Evolutionary conservation across 208 protist species (phyloP).

Genomic region (Wallacemonas sp.): DNA sequence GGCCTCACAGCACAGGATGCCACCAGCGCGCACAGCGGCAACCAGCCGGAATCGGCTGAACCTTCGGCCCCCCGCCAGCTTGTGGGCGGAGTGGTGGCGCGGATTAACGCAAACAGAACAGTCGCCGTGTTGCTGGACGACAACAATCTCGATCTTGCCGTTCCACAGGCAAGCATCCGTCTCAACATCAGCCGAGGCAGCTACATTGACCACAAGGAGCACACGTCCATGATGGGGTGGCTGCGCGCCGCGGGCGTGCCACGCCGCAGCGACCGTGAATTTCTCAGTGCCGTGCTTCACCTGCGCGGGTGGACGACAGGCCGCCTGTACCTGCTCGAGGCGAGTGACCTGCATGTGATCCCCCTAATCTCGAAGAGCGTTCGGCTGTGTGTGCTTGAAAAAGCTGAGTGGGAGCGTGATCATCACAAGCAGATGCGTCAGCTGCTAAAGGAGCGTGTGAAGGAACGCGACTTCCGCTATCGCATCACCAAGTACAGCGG

Average conservation of each 20-base stretch:
- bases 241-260: conserved; percentile 67
- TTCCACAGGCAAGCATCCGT: conserved; percentile 61
- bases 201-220: conserved; percentile 38
- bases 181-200: conserved; percentile 57
- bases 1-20: conserved; percentile 1
- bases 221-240: conserved; percentile 71
- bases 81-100: conserved; percentile 67
- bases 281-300: conserved; percentile 67
- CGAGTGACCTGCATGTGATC: conserved; percentile 67
- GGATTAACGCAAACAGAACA: conserved; percentile 80
- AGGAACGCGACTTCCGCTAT: conserved; percentile 69
- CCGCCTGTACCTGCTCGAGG: conserved; percentile 77
- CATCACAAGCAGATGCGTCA: conserved; percentile 64
- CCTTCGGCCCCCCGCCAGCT: conserved; percentile 7
- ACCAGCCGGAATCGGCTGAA: neutral
- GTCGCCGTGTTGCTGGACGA: conserved; percentile 81
- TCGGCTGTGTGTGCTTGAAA: conserved; percentile 62
- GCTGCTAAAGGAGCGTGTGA: conserved; percentile 61
- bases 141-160: conserved; percentile 75
- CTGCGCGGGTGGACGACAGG: conserved; percentile 79
- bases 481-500: conserved; percentile 70
- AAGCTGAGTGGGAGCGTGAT: conserved; percentile 68
- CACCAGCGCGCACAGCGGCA: neutral
- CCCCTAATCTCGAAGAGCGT: conserved; percentile 50
- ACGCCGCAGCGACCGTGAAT: conserved; percentile 64